phyloP scores from a whole-genome alignment of 495 filamentous ascomycete species.

The Penicillium mononematosum region DNA sequence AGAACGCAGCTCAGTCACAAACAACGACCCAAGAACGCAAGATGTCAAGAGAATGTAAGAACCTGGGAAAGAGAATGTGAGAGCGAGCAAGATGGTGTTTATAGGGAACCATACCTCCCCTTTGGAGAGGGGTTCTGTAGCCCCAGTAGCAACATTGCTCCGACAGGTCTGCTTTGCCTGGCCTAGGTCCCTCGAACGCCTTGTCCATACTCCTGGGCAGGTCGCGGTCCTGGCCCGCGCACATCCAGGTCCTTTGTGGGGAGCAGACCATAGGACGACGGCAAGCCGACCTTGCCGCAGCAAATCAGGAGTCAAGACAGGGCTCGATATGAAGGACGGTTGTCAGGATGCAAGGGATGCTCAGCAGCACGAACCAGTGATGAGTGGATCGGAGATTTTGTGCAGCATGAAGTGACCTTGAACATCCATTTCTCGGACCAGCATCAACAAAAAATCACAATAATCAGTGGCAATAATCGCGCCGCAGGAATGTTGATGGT shows the following conservation, averaged over 20 bases:
- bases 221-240: constrained; percentile 33
- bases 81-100: constrained; percentile 52
- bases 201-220: constrained; percentile 37
- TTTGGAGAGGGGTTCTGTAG: constrained; percentile 34
- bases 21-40: constrained; percentile 40
- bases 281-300: constrained; percentile 37
- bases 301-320: constrained; percentile 47
- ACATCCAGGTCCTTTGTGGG: constrained; percentile 35
- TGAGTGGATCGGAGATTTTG: constrained; percentile 45
- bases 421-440: constrained; percentile 20
- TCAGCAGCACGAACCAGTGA: constrained; percentile 44
- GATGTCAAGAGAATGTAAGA: constrained; percentile 49
- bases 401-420: constrained; percentile 28
- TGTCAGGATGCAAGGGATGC: constrained; percentile 43
- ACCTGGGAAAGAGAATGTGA: constrained; percentile 59
- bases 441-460: constrained; percentile 26
- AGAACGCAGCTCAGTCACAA: constrained; percentile 46
- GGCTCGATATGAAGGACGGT: constrained; percentile 35
- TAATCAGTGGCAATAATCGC: constrained; percentile 31
- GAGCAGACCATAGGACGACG: constrained; percentile 29
- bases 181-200: constrained; percentile 44
- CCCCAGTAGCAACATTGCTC: constrained; percentile 41
- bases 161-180: constrained; percentile 41
- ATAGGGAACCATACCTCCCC: constrained; percentile 47
- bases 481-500: constrained; percentile 38